Percentiles rank a stretch among this genome's conserved stretches.
These are phyloP conservation scores for Achaetomium macrosporum DNA, from an alignment of 2,329 filamentous ascomycete species.

Conservation along the genomic window DNA sequence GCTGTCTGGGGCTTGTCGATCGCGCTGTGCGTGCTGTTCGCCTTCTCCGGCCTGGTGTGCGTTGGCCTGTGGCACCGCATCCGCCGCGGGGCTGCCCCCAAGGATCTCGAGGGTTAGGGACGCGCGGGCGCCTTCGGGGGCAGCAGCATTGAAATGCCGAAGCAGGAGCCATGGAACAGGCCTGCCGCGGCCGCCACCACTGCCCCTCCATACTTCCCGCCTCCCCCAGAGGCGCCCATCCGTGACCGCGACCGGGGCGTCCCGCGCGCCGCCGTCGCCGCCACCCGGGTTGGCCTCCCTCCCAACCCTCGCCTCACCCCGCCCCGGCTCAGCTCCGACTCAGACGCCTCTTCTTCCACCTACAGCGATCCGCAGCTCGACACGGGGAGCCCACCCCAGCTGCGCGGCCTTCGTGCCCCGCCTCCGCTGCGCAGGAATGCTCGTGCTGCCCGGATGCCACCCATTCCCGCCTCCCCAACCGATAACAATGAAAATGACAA, in stretches of 20 bases:
- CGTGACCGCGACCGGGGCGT: constrained; percentile 2
- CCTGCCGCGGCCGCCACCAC: constrained; percentile 1
- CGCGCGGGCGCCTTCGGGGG: constrained; percentile 23
- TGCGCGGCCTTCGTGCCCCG: constrained; percentile 17
- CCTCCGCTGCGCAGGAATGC: constrained; percentile 3
- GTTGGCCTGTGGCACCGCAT: constrained; percentile 24
- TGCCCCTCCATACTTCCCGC: constrained; percentile 19
- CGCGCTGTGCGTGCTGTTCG: constrained; percentile 22
- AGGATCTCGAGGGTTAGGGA: constrained; percentile 24
- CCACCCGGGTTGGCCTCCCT: not conserved
- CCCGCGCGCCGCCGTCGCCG: constrained; percentile 1
- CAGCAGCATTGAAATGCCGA: constrained; percentile 1
- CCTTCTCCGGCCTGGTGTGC: constrained; percentile 21
- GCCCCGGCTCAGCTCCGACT: constrained; percentile 19
- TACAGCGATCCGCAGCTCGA: not conserved
- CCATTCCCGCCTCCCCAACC: constrained; percentile 1
- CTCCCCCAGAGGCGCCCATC: constrained; percentile 24
- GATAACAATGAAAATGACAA: not conserved
- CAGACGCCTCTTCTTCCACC: constrained; percentile 15
- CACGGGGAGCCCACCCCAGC: constrained; percentile 11
- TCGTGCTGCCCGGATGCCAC: constrained; percentile 4
- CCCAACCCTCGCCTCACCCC: constrained; percentile 6
- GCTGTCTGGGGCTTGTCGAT: constrained; percentile 24
- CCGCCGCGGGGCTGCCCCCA: constrained; percentile 15
- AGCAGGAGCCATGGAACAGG: constrained; percentile 16